Evolutionary conservation across 352 stramenopile species (phyloP).

Genomic region (Pythium guiyangense): DNA sequence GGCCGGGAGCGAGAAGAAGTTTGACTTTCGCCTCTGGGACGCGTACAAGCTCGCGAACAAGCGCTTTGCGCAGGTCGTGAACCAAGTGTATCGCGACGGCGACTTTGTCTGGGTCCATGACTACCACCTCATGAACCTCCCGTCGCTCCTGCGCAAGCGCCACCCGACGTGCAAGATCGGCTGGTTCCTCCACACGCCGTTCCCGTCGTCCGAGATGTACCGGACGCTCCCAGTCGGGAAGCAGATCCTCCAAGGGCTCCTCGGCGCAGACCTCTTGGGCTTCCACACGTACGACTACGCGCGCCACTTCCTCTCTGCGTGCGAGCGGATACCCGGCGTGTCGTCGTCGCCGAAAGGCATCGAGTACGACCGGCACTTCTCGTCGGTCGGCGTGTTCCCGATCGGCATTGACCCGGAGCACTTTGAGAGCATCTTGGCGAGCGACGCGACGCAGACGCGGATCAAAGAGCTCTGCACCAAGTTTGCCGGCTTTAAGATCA

Average conservation of each 20-base stretch:
- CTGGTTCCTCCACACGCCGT: slow-evolving; percentile 89
- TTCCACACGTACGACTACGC: slow-evolving; percentile 90
- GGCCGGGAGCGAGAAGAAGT: slow-evolving; percentile 88
- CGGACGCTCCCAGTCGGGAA: slow-evolving; percentile 72
- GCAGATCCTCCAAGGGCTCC: slow-evolving; percentile 66
- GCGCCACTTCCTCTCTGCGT: slow-evolving; percentile 83
- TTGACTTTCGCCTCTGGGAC: slow-evolving; percentile 85
- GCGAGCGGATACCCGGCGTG: slow-evolving; percentile 60
- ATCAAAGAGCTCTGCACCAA: slow-evolving; percentile 69
- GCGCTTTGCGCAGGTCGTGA: slow-evolving; percentile 80
- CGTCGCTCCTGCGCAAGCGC: slow-evolving; percentile 72
- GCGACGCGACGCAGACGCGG: slow-evolving; percentile 41
- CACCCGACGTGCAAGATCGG: slow-evolving; percentile 74
- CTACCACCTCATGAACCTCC: slow-evolving; percentile 88
- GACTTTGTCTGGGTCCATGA: slow-evolving; percentile 89
- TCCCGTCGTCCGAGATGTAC: slow-evolving; percentile 85
- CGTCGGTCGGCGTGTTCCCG: slow-evolving; percentile 80
- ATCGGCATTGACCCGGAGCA: slow-evolving; percentile 85
- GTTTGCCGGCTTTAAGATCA: slow-evolving; percentile 68
- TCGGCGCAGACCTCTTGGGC: slow-evolving; percentile 77
- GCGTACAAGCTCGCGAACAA: slow-evolving; percentile 87
- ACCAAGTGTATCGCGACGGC: slow-evolving; percentile 83
- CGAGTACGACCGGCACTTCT: slow-evolving; percentile 73
- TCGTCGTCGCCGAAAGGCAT: slow-evolving; percentile 74
- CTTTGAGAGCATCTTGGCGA: slow-evolving; percentile 60